Evolutionary conservation across 2,329 filamentous ascomycete species (phyloP).

Genomic region (Phaeoacremonium minimum): DNA sequence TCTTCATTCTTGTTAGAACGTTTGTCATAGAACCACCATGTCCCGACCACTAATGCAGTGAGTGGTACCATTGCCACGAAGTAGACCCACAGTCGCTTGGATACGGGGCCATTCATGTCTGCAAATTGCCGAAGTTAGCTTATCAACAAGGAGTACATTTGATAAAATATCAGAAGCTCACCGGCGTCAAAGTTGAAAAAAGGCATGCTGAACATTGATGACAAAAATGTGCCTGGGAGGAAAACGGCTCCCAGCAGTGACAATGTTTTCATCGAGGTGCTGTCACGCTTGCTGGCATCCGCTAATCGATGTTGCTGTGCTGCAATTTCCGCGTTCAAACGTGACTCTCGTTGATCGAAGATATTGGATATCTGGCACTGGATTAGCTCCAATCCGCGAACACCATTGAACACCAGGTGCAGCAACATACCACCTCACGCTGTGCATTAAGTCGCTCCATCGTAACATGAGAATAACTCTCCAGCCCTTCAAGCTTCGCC

Average conservation of each 20-base stretch:
- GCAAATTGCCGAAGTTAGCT: no score
- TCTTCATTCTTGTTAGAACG: neutral
- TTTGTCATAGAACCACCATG: slow-evolving; percentile 1
- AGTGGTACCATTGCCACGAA: neutral
- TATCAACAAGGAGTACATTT: no score
- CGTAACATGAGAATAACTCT: slow-evolving; percentile 27
- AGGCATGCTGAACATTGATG: slow-evolving; percentile 3
- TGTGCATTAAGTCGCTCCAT: slow-evolving; percentile 26
- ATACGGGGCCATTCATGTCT: slow-evolving; percentile 3
- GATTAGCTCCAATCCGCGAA: neutral
- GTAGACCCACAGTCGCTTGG: slow-evolving; percentile 3
- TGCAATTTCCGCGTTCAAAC: slow-evolving; percentile 24
- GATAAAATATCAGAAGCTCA: no score
- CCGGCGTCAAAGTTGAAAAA: slow-evolving; percentile 4
- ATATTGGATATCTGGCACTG: slow-evolving; percentile 22
- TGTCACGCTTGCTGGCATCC: slow-evolving; percentile 13
- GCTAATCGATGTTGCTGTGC: slow-evolving; percentile 15
- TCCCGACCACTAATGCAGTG: neutral
- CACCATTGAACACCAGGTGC: neutral
- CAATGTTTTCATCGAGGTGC: slow-evolving; percentile 17
- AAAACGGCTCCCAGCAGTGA: neutral
- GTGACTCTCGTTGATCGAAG: slow-evolving; percentile 26
- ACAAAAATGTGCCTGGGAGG: neutral
- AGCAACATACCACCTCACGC: slow-evolving; percentile 21
- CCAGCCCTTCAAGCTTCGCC: slow-evolving; percentile 26